These are phyloP conservation scores for Epichloe sibirici DNA, from an alignment of 2,329 filamentous ascomycete genomes.

Conservation along the genomic window DNA sequence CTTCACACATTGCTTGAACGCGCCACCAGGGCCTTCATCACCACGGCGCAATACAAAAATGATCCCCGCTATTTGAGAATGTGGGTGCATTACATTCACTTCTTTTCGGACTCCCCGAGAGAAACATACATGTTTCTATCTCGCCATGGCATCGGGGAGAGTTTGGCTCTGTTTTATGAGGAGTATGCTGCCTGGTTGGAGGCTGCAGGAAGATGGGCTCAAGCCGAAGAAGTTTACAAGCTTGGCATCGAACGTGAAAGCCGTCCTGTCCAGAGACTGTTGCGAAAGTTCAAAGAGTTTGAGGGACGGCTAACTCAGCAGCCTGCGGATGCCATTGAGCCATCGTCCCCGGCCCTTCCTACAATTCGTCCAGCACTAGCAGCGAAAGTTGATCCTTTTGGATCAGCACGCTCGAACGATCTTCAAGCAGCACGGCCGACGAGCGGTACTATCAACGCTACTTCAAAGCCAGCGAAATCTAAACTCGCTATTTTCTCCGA, in stretches of 20 bases:
- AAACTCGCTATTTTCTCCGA: constrained; percentile 93
- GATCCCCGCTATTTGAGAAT: constrained; percentile 87
- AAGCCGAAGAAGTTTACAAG: constrained; percentile 89
- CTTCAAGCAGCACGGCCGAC: constrained; percentile 51
- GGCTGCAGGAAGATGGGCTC: constrained; percentile 66
- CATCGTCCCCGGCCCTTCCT: constrained; percentile 78
- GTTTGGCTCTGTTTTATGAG: constrained; percentile 86
- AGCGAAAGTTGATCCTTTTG: constrained; percentile 77
- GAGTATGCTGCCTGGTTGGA: constrained; percentile 94
- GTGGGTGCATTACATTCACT: constrained; percentile 86
- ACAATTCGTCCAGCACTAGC: constrained; percentile 71
- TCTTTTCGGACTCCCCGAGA: constrained; percentile 86
- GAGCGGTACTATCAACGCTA: constrained; percentile 32
- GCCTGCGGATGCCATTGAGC: constrained; percentile 49
- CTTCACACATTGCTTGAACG: constrained; percentile 81
- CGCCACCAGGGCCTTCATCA: constrained; percentile 80
- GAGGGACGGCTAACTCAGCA: constrained; percentile 61
- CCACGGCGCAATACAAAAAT: constrained; percentile 81
- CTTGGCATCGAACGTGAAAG: constrained; percentile 84
- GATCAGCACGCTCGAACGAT: constrained; percentile 41
- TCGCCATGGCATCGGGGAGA: constrained; percentile 76
- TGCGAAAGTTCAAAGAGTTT: constrained; percentile 89
- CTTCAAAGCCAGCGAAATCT: constrained; percentile 55
- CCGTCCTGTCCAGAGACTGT: constrained; percentile 63
- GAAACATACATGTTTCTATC: constrained; percentile 89